Conservation (phyloP, 2,329 filamentous ascomycete genomes). For the Monosporascus sp. region DNA sequence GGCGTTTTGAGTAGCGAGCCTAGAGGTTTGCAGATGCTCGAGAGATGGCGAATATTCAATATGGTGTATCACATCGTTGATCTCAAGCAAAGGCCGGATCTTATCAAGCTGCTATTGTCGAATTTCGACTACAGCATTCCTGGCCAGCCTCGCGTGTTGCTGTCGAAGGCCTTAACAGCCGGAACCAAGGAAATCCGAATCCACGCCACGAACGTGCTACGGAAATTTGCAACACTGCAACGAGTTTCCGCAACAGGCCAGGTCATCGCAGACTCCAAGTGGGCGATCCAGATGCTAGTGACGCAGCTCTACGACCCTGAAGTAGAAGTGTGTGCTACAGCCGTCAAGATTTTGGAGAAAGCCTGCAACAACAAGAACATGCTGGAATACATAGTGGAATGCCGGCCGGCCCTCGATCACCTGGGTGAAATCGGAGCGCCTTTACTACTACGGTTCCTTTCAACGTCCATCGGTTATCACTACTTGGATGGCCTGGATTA, state of each 20-base stretch:
- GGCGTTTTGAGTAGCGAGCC: slow-evolving; percentile 79
- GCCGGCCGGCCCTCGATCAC: slow-evolving; percentile 88
- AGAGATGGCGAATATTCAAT: slow-evolving; percentile 96
- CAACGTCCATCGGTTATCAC: slow-evolving; percentile 94
- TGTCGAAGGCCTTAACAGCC: slow-evolving; percentile 90
- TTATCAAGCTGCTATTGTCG: slow-evolving; percentile 81
- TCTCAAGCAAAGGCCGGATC: slow-evolving; percentile 80
- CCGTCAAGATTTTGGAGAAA: slow-evolving; percentile 95
- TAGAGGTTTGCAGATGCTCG: slow-evolving; percentile 82
- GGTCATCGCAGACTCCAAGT: slow-evolving; percentile 68
- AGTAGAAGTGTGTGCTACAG: slow-evolving; percentile 91
- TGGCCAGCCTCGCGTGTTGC: slow-evolving; percentile 83
- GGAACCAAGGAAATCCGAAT: slow-evolving; percentile 90
- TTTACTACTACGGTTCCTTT: slow-evolving; percentile 83
- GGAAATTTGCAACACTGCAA: slow-evolving; percentile 72
- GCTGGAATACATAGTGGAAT: slow-evolving; percentile 94
- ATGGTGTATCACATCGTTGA: slow-evolving; percentile 99
- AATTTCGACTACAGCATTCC: slow-evolving; percentile 89
- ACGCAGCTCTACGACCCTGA: slow-evolving; percentile 97
- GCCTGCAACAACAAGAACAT: slow-evolving; percentile 90
- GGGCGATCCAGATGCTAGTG: slow-evolving; percentile 96
- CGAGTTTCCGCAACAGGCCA: slow-evolving; percentile 32
- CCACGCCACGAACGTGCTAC: slow-evolving; percentile 77
- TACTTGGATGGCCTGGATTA: slow-evolving; percentile 96
- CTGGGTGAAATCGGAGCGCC: slow-evolving; percentile 95